Evolutionary conservation across 1,284 basidiomycete genomes (phyloP).

Genomic region (Tremellales sp.): DNA sequence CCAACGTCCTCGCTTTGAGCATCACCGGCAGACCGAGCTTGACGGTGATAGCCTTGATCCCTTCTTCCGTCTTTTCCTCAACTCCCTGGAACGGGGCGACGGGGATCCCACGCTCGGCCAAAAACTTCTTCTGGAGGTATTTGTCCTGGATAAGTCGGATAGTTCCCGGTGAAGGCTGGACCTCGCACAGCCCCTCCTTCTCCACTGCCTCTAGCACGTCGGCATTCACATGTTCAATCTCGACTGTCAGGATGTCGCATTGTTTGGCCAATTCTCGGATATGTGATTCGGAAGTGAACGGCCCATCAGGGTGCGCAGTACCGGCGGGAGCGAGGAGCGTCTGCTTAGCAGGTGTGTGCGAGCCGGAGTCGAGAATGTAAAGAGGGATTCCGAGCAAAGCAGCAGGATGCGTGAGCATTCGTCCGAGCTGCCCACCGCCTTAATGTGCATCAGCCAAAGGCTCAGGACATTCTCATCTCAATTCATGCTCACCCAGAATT

Average conservation of each 20-base stretch:
- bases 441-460: constrained; percentile 3
- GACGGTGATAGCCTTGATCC: constrained; percentile 56
- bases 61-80: constrained; percentile 47
- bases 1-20: constrained; percentile 91
- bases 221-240: constrained; percentile 96
- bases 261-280: constrained; percentile 75
- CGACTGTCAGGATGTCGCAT: constrained; percentile 88
- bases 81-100: constrained; percentile 70
- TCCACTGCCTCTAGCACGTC: constrained; percentile 67
- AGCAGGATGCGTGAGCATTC: constrained; percentile 92
- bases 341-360: constrained; percentile 84
- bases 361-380: constrained; percentile 81
- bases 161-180: constrained; percentile 81
- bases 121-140: constrained; percentile 79
- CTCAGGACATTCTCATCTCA: not conserved
- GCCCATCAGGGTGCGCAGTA: constrained; percentile 75
- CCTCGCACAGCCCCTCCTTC: constrained; percentile 55
- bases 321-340: constrained; percentile 60
- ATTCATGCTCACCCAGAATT: constrained; percentile 38
- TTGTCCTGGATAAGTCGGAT: constrained; percentile 95
- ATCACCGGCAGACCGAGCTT: constrained; percentile 82
- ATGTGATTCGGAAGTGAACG: constrained; percentile 75
- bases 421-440: constrained; percentile 97
- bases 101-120: constrained; percentile 59
- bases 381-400: constrained; percentile 81